A percentile compares a stretch with the other conserved stretches of the same genome.
Conservation (phyloP, 2,329 filamentous ascomycete genomes). For the Bipolaris bicolor region DNA sequence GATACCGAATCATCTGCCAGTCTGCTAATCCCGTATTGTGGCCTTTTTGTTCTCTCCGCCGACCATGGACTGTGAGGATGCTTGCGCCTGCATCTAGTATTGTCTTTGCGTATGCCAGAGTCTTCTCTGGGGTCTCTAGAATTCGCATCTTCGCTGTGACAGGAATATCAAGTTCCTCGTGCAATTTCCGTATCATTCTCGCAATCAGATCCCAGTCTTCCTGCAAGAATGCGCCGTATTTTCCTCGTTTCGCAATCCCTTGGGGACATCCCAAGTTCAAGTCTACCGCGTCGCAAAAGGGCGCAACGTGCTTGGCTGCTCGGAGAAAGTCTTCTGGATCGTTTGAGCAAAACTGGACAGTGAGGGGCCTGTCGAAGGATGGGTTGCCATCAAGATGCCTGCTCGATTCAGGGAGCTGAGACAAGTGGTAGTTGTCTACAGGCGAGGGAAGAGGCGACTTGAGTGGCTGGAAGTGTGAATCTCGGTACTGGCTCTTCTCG, state of each 20-base stretch:
- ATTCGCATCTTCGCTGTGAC: slow-evolving; percentile 96
- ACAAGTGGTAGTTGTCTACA: slow-evolving; percentile 43
- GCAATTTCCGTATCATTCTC: slow-evolving; percentile 80
- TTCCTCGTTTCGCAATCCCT: slow-evolving; percentile 87
- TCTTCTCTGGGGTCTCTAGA: slow-evolving; percentile 83
- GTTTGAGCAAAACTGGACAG: slow-evolving; percentile 96
- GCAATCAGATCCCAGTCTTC: slow-evolving; percentile 87
- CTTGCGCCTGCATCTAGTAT: slow-evolving; percentile 87
- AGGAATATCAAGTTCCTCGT: slow-evolving; percentile 77
- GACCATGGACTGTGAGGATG: slow-evolving; percentile 90
- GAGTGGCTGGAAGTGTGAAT: slow-evolving; percentile 78
- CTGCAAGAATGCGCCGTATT: slow-evolving; percentile 93
- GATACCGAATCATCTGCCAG: slow-evolving; percentile 82
- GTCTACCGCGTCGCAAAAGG: slow-evolving; percentile 93
- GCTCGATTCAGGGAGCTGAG: slow-evolving; percentile 35
- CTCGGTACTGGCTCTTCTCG: slow-evolving; percentile 76
- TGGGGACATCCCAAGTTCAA: slow-evolving; percentile 96
- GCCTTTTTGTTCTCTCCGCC: slow-evolving; percentile 89
- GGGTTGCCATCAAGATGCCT: slow-evolving; percentile 81
- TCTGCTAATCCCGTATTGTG: slow-evolving; percentile 93
- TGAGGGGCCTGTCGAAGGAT: slow-evolving; percentile 80
- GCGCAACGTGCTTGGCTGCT: slow-evolving; percentile 78
- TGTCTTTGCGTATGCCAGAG: slow-evolving; percentile 85
- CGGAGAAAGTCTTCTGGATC: slow-evolving; percentile 78
- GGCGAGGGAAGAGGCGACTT: slow-evolving; percentile 46